Evolutionary conservation across 2,329 filamentous ascomycete species (phyloP), one percentile per base, ranked within the genome.

Genomic region (Ceratocystis papillata): DNA sequence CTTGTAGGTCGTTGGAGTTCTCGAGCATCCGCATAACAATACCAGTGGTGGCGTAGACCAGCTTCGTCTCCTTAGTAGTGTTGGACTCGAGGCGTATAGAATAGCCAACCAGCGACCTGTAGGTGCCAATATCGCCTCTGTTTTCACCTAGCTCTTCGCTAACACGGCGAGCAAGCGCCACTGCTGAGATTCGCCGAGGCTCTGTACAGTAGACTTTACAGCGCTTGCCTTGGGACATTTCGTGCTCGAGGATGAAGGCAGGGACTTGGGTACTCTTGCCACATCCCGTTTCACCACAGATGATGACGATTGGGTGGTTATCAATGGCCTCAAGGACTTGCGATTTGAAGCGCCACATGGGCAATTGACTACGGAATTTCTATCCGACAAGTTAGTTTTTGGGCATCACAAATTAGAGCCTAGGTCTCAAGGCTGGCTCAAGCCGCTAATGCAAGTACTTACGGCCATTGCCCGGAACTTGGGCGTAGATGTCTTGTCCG

Each of bases 11-110:
- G 69, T 90, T 88, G 0, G 90, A 89, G 7, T 87, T 87, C 75
- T 99, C 94, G 15, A 99, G 80, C 93, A 99, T 97, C 33, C 94
- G 86, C 80, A 99, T 89, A n/a, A 99, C 90, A 67, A 99, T 96
- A 78, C 94, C 85, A 5, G 85, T 88, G 1, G 88, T 96, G 64
- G 94, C 94, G 75, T 91, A 99, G 5, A 97, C 85, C 30, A 99
- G 82, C 63, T 90, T 82, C 1, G 92, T 97, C 70, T 90, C 86
- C 37, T 85, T 83, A 17, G 86, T 87, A 0, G 88, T 88, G 71
- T 95, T 96, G 62, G 90, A 89, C 74, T 99, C 94, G 22, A 99
- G 79, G 20, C 94, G 85, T 70, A 99, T 96, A 1, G 94, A 91
- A 78, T 96, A 99, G 57, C 94, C 94, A 25, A 99, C 87, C 1